Conservation (phyloP, 495 filamentous ascomycete genomes). For the Aspergillus baeticus region DNA sequence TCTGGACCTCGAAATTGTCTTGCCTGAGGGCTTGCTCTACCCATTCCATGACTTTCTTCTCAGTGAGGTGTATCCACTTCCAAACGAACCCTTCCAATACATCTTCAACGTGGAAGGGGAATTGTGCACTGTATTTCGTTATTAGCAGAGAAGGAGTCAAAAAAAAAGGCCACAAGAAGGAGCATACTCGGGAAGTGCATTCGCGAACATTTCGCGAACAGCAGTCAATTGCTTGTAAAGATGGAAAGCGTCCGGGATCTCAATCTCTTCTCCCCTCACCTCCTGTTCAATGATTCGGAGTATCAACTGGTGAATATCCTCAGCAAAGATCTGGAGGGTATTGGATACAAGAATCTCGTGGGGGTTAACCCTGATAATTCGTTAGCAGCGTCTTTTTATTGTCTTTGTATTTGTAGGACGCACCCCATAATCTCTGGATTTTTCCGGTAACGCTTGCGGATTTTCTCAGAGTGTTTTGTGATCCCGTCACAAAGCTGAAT, state of each 20-base stretch:
- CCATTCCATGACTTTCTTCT: constrained; percentile 75
- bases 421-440: constrained; percentile 88
- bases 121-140: constrained; percentile 46
- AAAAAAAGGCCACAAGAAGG: neutral
- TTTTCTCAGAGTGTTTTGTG: constrained; percentile 75
- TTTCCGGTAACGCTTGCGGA: constrained; percentile 86
- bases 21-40: constrained; percentile 88
- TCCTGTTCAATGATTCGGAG: constrained; percentile 71
- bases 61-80: constrained; percentile 85
- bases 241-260: constrained; percentile 88
- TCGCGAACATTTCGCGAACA: constrained; percentile 73
- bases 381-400: constrained; percentile 24
- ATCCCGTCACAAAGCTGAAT: constrained; percentile 85
- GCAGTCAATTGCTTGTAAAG: constrained; percentile 85
- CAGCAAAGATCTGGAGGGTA: constrained; percentile 83
- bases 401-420: neutral
- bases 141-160: constrained; percentile 4
- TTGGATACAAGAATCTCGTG: constrained; percentile 76
- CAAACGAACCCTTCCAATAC: constrained; percentile 89
- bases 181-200: constrained; percentile 63
- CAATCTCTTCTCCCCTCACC: constrained; percentile 68
- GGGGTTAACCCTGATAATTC: constrained; percentile 61
- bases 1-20: constrained; percentile 74
- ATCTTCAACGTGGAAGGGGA: constrained; percentile 83
- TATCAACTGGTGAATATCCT: constrained; percentile 81